Conservation (phyloP, 768 basidiomycete genomes). For the Leccinum rimulosum region DNA sequence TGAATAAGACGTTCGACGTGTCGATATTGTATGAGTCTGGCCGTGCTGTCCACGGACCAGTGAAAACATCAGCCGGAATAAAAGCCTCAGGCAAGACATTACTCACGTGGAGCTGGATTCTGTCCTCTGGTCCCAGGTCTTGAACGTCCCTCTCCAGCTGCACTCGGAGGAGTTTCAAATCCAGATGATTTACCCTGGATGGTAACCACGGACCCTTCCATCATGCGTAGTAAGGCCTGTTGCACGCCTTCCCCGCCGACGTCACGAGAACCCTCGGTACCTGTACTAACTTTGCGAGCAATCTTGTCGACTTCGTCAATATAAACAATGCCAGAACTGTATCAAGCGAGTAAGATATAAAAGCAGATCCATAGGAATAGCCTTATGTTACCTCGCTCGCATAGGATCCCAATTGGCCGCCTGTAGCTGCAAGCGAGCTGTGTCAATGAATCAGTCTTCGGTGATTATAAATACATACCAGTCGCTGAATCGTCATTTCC, state of each 20-base stretch:
- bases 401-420: constrained; percentile 87
- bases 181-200: constrained; percentile 69
- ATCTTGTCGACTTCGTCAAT: constrained; percentile 98
- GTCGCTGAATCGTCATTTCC: constrained; percentile 83
- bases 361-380: background rate
- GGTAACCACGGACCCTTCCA: constrained; percentile 88
- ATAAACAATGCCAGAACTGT: constrained; percentile 88
- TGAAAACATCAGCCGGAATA: background rate
- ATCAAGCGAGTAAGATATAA: constrained; percentile 7
- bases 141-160: constrained; percentile 45
- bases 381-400: constrained; percentile 63
- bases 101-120: constrained; percentile 29
- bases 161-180: constrained; percentile 43
- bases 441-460: background rate
- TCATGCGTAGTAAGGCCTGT: constrained; percentile 87
- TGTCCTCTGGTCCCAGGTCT: constrained; percentile 51
- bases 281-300: constrained; percentile 57
- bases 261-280: constrained; percentile 74
- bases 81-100: background rate
- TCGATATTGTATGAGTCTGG: constrained; percentile 75
- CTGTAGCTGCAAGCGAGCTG: constrained; percentile 56
- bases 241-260: constrained; percentile 97
- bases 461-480: constrained; percentile 44
- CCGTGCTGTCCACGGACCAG: constrained; percentile 40
- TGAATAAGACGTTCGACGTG: constrained; percentile 91